Evolutionary conservation across 257 asterid species (phyloP), one percentile per base, ranked within the genome.

Genomic region (Prunella vulgaris): DNA sequence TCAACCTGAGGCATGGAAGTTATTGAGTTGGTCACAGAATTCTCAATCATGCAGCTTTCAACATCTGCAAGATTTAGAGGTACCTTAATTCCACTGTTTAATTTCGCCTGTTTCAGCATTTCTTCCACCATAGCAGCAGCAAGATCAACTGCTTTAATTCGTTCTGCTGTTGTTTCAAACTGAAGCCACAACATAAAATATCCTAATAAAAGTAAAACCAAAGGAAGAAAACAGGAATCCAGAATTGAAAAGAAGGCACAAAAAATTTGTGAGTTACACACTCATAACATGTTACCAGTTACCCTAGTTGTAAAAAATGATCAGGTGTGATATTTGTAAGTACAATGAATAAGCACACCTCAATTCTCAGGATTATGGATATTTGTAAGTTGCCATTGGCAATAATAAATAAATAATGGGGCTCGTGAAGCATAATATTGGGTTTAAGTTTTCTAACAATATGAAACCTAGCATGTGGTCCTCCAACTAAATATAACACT

Each of bases 81-180:
- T 74, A 90, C 98, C 87, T 93, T 94, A 48, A 49, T 74, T 62
- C 78, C 90, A 79, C 75, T 75, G 82, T 74, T 85, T 57, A 46
- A 49, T 38, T 74, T 66, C 35, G 89, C 88, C 67, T 80, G 90
- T 74, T 85, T 89, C 77, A 94, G 84, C 87, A 89, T 87, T 81
- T 94, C 98, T 81, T 94, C 99, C 81, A 94, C 96, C 85, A 86
- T 85, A 38, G 97, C 88, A 69, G 99, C 97, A 32, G 98, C 99
- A 73, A 46, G 87, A 78, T 94, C 99, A 86, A 94, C 95, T 69
- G 98, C 96, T 82, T 83, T 91, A 77, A 91, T 89, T 82, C 93
- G 80, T 60, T 91, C 95, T 20, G 76, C 82, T 61, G 96, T 87
- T 75, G 98, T 87, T 77, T 87, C 98, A 83, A 94, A 75, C 99